Base-by-base conservation (phyloP, 192 early-diverging fungal genomes). In the Allomyces macrogynus region DNA sequence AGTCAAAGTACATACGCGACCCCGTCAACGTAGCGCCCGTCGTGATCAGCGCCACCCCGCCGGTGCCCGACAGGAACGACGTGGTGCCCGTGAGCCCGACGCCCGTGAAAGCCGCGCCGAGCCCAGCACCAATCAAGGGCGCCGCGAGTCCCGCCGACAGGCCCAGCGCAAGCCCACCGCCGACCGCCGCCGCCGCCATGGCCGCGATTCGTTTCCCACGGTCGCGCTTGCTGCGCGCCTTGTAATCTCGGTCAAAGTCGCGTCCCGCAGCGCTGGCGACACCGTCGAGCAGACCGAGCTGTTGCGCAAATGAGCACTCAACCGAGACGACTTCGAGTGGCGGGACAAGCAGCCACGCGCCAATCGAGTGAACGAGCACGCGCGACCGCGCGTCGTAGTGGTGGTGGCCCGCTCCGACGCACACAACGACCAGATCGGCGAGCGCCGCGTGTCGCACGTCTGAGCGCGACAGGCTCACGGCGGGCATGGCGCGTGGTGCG, bases 131-230 rank as follows among this genome's bases (percentile, higher is more conserved):
- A 76, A 97, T 97, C 23, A 95, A 81, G 9, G 94, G 94, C 1
- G 94, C 94, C 60, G 92, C 85, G 18, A 95, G 72, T 7, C 92
- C 94, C 4, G 94, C 92, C 32, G 89, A 90, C 26, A 97, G 75
- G 12, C 94, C 94, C 67, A 97, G 82, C 14, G 93, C 87, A 1
- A 92, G 79, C 0, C 90, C 94, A 11, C 94, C 94, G 32, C 88
- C 85, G 14, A 91, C 76, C 4, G 92, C 91, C 0, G 90, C 92
- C 24, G 92, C 60, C 0, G 91, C 94, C 71, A 90, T 87, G 49
- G 49, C 49, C 1, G 20, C 49, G 20, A 57, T 14, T 1, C 49
- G 49, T n/a, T 57, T 57, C 20, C 49, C 49, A 16, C 49, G 49
- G 20, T 57, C 49, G 49, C 49, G 49, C 49, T 57, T 57, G 49